These are phyloP conservation scores for Sungouiella blattae DNA, from an alignment of 805 yeast species.

Conservation along the genomic window DNA sequence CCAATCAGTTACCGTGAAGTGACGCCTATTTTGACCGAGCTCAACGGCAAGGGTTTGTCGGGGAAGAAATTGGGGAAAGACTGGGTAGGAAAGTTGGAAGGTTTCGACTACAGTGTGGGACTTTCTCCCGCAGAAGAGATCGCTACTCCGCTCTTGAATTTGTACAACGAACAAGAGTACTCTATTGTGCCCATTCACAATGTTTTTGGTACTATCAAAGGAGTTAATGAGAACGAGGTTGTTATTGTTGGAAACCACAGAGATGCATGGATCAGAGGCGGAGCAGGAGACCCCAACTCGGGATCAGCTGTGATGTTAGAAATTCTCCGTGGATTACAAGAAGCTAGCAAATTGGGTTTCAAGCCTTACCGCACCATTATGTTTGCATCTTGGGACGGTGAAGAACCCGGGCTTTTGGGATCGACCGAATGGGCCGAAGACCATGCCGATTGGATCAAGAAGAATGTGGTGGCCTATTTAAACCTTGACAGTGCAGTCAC, in stretches of 20 bases:
- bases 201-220: conserved; percentile 5
- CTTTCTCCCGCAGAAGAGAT: conserved; percentile 1
- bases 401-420: conserved; percentile 6
- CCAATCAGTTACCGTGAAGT: conserved; percentile 9
- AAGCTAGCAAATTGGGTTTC: conserved; percentile 2
- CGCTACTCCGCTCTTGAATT: conserved; percentile 3
- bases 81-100: conserved; percentile 7
- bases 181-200: conserved; percentile 6
- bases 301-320: conserved; percentile 7
- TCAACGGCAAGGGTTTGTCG: conserved; percentile 5
- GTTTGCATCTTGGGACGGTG: conserved; percentile 10
- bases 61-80: conserved; percentile 3
- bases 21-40: conserved; percentile 3
- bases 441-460: conserved; percentile 5
- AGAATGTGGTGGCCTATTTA: conserved; percentile 7
- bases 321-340: conserved; percentile 5
- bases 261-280: conserved; percentile 8
- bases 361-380: conserved; percentile 7
- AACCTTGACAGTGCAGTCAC: conserved; percentile 6
- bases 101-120: conserved; percentile 6
- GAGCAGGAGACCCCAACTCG: conserved; percentile 10
- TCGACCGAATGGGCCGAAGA: conserved; percentile 11
- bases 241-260: conserved; percentile 6
- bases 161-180: conserved; percentile 8
- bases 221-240: conserved; percentile 6